Base-by-base conservation (phyloP, 352 stramenopile species). In the Phytophthora ohioensis region DNA sequence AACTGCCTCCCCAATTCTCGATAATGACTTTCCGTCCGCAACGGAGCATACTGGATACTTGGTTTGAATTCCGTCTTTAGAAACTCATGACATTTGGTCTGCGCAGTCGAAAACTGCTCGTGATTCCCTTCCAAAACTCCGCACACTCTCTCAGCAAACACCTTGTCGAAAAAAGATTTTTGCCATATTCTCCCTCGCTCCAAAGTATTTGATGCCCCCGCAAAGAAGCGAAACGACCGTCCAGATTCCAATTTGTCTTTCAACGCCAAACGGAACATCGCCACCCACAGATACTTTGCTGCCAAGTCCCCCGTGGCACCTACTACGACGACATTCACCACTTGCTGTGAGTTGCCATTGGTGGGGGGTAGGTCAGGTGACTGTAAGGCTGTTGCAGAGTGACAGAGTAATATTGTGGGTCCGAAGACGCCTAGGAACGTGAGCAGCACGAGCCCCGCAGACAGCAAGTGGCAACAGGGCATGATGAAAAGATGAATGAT, bases 231-330 rank as follows among this genome's bases (percentile, higher is more conserved):
- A 48, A 80, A 74, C 5, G 45, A 42, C 4, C 54, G 57, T 27
- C 11, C 27, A 13, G 36, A 64, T 13, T 15, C 52, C 13, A 38
- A 45, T 12, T 63, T 48, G 3, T 60, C 59, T 17, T 90, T 52
- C 11, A 88, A 58, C 9, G 82, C 80, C 51, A 94, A 56, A 0
- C 83, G 85, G 59, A 93, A 90, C 49, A 81, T 71, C n/a, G 87
- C 73, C 9, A 87, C 80, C 88, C 89, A 96, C 39, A 96, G 71
- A 79, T 95, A 95, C 49, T 95, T 95, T 13, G 82, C 63, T n/a
- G 89, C 86, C 49, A 96, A 76, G 71, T 95, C 88, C 21, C 88
- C 88, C 4, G 88, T 96, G 17, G 85, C 87, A 21, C 87, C 88
- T 4, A 88, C 57, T 32, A 96, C 52, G 7, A 95, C 64, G 21